These are phyloP conservation scores for Haplosporangium sp. DNA, from an alignment of 371 early-diverging fungal genomes.

Conservation along the genomic window DNA sequence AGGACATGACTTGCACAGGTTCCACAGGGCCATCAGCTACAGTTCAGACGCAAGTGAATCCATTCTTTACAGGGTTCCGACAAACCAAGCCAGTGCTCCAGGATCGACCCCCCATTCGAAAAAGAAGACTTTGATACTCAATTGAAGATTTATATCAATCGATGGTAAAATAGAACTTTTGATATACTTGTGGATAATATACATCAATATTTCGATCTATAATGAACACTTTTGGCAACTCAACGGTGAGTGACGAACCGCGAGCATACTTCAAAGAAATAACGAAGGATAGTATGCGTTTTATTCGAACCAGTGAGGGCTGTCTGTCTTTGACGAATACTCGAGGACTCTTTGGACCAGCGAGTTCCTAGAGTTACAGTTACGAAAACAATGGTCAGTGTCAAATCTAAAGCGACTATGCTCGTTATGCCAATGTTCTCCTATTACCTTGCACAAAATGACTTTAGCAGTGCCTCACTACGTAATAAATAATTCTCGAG, in stretches of 20 bases:
- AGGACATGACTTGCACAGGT: not conserved
- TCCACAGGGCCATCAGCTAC: not conserved
- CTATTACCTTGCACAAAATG: slow-evolving; percentile 34
- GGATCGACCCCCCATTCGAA: slow-evolving; percentile 3
- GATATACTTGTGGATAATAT: too few species aligned
- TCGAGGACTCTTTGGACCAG: slow-evolving; percentile 37
- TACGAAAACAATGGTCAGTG: not conserved
- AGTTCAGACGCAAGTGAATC: not conserved
- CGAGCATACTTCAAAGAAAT: not conserved
- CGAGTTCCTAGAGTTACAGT: slow-evolving; percentile 12
- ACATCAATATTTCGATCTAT: too few species aligned
- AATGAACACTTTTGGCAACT: too few species aligned
- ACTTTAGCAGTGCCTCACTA: slow-evolving; percentile 39
- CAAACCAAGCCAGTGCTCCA: slow-evolving; percentile 18
- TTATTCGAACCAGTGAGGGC: not conserved
- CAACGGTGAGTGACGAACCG: too few species aligned
- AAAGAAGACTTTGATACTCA: not conserved
- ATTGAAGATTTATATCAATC: too few species aligned
- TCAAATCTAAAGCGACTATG: not conserved
- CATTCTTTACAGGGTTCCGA: slow-evolving; percentile 22
- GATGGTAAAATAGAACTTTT: too few species aligned
- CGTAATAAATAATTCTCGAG: slow-evolving; percentile 30
- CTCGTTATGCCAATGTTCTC: not conserved
- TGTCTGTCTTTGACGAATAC: slow-evolving; percentile 5
- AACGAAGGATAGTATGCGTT: not conserved